These are phyloP conservation scores for Sphagnum tenellum DNA, from an alignment of 225 moss, liverwort and hornwort species.

Conservation along the genomic window DNA sequence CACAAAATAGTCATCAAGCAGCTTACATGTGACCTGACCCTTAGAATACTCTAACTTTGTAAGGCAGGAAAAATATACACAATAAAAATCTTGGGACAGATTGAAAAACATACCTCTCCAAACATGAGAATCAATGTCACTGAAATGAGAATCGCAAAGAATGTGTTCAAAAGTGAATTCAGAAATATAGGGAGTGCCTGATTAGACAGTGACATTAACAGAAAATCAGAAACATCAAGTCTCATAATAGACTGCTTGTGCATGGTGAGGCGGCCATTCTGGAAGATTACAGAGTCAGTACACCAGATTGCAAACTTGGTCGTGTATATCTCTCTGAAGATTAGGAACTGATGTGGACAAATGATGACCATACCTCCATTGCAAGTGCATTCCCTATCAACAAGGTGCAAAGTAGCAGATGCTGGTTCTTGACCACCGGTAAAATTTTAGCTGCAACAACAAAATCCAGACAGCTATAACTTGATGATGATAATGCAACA, in stretches of 20 bases:
- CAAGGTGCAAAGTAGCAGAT: conserved; percentile 76
- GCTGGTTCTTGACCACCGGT: conserved; percentile 87
- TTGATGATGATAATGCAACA: background rate
- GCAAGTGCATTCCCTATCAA: conserved; percentile 85
- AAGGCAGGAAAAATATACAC: no score
- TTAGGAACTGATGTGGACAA: background rate
- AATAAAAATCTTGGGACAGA: background rate
- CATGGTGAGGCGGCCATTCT: no score
- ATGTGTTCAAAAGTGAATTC: conserved; percentile 62
- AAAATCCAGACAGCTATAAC: background rate
- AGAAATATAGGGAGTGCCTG: conserved; percentile 86
- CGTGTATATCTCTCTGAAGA: no score
- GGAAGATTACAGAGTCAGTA: no score
- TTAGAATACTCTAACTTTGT: no score
- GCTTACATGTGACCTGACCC: no score
- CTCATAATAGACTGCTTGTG: no score
- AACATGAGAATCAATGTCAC: conserved; percentile 83
- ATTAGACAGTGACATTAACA: background rate
- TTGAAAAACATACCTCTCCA: conserved; percentile 44
- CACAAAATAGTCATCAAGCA: no score
- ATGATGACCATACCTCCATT: conserved; percentile 63
- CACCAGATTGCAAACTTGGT: no score
- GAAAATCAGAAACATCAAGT: no score
- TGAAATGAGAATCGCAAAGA: conserved; percentile 74
- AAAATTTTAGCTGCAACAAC: conserved; percentile 63